Conservation (phyloP, 257 asterid genomes). For the Solanum tarapatanum region DNA sequence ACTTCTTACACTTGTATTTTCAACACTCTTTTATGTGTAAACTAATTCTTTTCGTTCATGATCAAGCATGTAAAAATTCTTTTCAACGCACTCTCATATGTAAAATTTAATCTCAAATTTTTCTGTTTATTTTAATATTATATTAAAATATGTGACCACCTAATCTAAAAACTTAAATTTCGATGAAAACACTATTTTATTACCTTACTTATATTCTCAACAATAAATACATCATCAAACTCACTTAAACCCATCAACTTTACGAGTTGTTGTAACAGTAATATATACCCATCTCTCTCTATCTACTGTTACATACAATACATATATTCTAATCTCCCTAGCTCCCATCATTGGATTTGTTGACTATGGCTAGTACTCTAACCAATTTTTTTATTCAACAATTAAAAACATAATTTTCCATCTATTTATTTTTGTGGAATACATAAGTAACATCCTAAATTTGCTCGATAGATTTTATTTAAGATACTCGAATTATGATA, state of each 20-base stretch:
- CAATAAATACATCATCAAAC: background rate
- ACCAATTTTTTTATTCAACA: background rate
- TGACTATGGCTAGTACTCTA: background rate
- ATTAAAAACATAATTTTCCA: background rate
- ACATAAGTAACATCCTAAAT: background rate
- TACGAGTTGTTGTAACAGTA: background rate
- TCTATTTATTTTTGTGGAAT: background rate
- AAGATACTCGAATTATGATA: background rate
- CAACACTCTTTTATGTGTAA: background rate
- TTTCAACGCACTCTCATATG: background rate
- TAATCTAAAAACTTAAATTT: background rate
- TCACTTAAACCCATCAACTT: background rate
- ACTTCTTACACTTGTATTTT: too few relatives aligned
- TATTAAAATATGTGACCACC: background rate
- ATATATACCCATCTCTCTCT: background rate
- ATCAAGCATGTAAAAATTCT: background rate
- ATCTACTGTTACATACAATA: background rate
- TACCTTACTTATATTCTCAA: background rate
- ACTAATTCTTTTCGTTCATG: rapidly evolving
- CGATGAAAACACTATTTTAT: rapidly evolving
- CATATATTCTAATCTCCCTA: background rate
- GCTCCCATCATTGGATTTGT: background rate
- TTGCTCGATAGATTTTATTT: background rate
- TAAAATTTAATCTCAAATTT: background rate
- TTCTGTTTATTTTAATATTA: background rate